Percentiles rank a stretch among this genome's conserved stretches.
These are phyloP conservation scores for Candida tibetensis DNA, from an alignment of 805 yeast species.

Conservation along the genomic window DNA sequence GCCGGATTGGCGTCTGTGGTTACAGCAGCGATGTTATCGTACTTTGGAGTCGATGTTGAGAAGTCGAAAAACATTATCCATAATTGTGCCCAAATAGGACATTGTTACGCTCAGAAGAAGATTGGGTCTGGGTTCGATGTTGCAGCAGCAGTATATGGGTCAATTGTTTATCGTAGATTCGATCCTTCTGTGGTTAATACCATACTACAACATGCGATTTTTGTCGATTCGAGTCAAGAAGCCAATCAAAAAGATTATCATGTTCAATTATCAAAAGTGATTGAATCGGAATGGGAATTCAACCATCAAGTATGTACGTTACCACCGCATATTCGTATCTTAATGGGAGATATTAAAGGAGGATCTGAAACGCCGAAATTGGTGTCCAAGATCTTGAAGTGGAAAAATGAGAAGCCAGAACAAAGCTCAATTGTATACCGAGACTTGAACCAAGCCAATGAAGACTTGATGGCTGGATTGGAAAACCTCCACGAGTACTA, in stretches of 20 bases:
- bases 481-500: slow-evolving; percentile 35
- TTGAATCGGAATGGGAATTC: slow-evolving; percentile 61
- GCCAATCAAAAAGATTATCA: slow-evolving; percentile 7
- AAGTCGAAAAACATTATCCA: slow-evolving; percentile 48
- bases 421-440: slow-evolving; percentile 53
- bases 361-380: slow-evolving; percentile 95
- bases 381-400: slow-evolving; percentile 68
- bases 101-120: slow-evolving; percentile 91
- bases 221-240: slow-evolving; percentile 13
- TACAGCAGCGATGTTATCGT: slow-evolving; percentile 62
- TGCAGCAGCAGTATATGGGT: slow-evolving; percentile 92
- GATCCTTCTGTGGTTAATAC: slow-evolving; percentile 49
- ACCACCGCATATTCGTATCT: slow-evolving; percentile 64
- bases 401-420: slow-evolving; percentile 59
- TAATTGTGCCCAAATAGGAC: slow-evolving; percentile 84
- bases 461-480: slow-evolving; percentile 50
- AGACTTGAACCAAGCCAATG: slow-evolving; percentile 57
- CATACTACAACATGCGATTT: slow-evolving; percentile 30
- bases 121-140: slow-evolving; percentile 97
- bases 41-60: slow-evolving; percentile 27
- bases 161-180: slow-evolving; percentile 78
- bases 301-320: slow-evolving; percentile 52
- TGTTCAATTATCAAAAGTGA: slow-evolving; percentile 28
- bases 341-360: slow-evolving; percentile 91
- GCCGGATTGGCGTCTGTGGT: slow-evolving; percentile 88